Evolutionary conservation across 2,329 filamentous ascomycete genomes (phyloP).

Genomic region (Tolypocladium nubicola): DNA sequence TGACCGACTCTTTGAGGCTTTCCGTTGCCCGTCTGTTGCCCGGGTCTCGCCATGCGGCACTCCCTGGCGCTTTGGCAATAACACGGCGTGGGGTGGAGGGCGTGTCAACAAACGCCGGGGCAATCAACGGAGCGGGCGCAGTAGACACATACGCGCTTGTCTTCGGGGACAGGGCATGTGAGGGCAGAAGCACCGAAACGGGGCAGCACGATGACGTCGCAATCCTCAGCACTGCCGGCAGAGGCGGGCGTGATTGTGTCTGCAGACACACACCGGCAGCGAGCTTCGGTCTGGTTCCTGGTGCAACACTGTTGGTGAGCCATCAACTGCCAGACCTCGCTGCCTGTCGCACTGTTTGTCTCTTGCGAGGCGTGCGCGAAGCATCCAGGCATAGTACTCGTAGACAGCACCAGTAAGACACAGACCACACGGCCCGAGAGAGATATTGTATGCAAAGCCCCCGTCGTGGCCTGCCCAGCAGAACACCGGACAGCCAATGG

Average conservation of each 20-base stretch:
- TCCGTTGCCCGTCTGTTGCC: neutral
- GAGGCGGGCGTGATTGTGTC: no score
- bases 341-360: neutral
- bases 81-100: neutral
- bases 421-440: neutral
- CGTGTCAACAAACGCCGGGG: neutral
- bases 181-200: neutral
- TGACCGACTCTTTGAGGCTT: conserved; percentile 6
- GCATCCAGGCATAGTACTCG: neutral
- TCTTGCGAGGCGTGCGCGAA: neutral
- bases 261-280: neutral
- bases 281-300: neutral
- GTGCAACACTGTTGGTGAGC: neutral
- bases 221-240: neutral
- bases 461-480: neutral
- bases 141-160: neutral
- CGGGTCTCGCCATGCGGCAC: neutral
- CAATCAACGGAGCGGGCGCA: neutral
- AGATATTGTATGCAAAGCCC: neutral
- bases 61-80: neutral
- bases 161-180: neutral
- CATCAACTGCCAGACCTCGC: neutral
- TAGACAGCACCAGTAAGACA: neutral
- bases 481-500: neutral
- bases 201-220: neutral